These are phyloP conservation scores for Wickerhamomyces chaumierensis DNA, from an alignment of 805 yeast genomes.

Conservation along the genomic window DNA sequence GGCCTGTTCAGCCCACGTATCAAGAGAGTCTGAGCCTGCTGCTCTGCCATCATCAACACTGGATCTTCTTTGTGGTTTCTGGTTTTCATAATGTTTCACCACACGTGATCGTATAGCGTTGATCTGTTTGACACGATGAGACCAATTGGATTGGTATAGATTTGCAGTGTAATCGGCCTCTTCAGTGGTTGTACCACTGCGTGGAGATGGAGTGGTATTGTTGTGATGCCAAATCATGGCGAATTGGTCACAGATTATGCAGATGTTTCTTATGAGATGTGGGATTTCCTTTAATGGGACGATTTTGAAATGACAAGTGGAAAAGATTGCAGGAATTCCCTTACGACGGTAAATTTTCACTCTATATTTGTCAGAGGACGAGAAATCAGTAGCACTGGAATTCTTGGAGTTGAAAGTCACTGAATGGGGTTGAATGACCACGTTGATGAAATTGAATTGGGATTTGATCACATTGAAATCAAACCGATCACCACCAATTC, in stretches of 20 bases:
- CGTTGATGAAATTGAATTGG: conserved; percentile 75
- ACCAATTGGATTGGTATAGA: too few species aligned
- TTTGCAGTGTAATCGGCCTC: too few species aligned
- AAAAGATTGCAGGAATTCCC: conserved; percentile 68
- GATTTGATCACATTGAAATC: conserved; percentile 61
- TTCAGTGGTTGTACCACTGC: too few species aligned
- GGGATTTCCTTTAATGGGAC: conserved; percentile 51
- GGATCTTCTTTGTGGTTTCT: too few species aligned
- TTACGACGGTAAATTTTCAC: conserved; percentile 54
- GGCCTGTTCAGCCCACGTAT: too few species aligned
- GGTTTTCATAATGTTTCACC: too few species aligned
- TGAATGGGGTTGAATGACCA: conserved; percentile 62
- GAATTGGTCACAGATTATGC: conserved; percentile 56
- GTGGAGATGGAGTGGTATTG: too few species aligned
- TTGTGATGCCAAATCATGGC: conserved; percentile 58
- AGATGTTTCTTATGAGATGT: conserved; percentile 52
- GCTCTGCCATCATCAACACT: too few species aligned
- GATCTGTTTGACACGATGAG: too few species aligned
- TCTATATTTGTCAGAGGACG: conserved; percentile 29
- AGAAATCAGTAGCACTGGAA: not conserved
- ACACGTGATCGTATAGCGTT: too few species aligned
- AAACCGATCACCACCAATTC: too few species aligned
- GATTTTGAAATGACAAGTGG: conserved; percentile 67
- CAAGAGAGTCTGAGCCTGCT: too few species aligned
- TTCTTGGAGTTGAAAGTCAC: conserved; percentile 9